Evolutionary conservation across 192 early-diverging fungal genomes (phyloP).

Genomic region (Allomyces javanicus): DNA sequence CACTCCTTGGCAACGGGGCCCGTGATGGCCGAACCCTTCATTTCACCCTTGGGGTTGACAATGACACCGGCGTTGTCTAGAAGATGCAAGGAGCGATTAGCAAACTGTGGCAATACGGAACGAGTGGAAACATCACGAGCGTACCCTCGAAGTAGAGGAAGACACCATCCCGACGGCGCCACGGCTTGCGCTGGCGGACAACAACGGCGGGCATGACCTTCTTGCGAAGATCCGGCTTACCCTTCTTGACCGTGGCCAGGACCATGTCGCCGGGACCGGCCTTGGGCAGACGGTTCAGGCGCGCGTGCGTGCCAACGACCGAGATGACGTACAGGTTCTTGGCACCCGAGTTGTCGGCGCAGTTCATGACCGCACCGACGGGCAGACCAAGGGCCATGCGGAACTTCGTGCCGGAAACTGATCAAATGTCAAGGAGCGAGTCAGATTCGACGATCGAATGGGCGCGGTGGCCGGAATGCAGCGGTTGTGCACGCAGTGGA

Average conservation of each 20-base stretch:
- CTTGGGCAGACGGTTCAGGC: constrained; percentile 92
- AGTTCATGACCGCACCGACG: constrained; percentile 95
- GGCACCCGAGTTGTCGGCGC: constrained; percentile 99
- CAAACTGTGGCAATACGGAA: background rate
- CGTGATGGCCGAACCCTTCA: constrained; percentile 99
- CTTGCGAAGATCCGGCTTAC: constrained; percentile 99
- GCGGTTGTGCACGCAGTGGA: too few species aligned
- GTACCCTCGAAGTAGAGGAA: constrained; percentile 90
- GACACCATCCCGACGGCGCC: constrained; percentile 97
- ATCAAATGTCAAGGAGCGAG: background rate
- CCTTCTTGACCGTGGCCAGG: constrained; percentile 99
- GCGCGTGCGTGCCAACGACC: constrained; percentile 85
- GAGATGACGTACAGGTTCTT: constrained; percentile 99
- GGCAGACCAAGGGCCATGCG: constrained; percentile 98
- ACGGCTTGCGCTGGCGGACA: constrained; percentile 97
- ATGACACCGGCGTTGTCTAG: constrained; percentile 99
- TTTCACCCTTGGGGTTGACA: constrained; percentile 98
- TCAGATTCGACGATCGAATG: too few species aligned
- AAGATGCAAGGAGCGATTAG: too few species aligned
- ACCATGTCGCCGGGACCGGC: constrained; percentile 99
- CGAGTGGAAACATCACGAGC: constrained; percentile 1
- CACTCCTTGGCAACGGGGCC: constrained; percentile 99
- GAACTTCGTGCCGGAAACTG: constrained; percentile 74
- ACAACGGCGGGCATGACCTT: constrained; percentile 99
- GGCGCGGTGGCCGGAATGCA: too few species aligned